phyloP scores from a whole-genome alignment of 225 moss, liverwort and hornwort genomes.

The Ulota crispa region DNA sequence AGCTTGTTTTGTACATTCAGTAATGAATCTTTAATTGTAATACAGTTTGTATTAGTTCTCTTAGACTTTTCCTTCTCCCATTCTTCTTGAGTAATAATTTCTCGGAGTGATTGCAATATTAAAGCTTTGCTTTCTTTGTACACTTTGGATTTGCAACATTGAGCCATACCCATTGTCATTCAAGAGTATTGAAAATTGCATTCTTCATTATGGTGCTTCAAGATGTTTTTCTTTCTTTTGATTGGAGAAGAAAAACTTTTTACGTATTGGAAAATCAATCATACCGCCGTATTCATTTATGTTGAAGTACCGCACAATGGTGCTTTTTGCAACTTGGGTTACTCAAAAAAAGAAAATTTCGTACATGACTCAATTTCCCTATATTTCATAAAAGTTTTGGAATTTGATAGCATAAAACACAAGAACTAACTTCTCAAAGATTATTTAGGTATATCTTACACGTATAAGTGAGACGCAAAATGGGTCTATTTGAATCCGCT shows the following conservation, averaged over 20 bases:
- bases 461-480: too few relatives aligned
- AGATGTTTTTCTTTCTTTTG: too few relatives aligned
- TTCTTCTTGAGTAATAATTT: conserved; percentile 28
- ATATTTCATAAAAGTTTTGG: accelerated
- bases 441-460: neutral
- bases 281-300: neutral
- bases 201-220: accelerated
- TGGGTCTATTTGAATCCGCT: too few relatives aligned
- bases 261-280: too few relatives aligned
- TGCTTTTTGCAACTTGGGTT: too few relatives aligned
- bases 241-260: too few relatives aligned
- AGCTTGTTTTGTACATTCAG: conserved; percentile 24
- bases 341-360: too few relatives aligned
- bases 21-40: conserved; percentile 7
- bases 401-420: neutral
- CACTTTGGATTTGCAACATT: neutral
- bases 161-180: neutral
- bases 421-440: accelerated
- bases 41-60: conserved; percentile 1
- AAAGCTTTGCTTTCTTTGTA: conserved; percentile 26
- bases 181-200: neutral
- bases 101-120: conserved; percentile 36
- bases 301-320: too few relatives aligned
- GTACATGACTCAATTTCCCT: accelerated
- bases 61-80: conserved; percentile 23